These are phyloP conservation scores for Verticillium albo-atrum DNA, from an alignment of 2,329 filamentous ascomycete genomes.

Conservation along the genomic window DNA sequence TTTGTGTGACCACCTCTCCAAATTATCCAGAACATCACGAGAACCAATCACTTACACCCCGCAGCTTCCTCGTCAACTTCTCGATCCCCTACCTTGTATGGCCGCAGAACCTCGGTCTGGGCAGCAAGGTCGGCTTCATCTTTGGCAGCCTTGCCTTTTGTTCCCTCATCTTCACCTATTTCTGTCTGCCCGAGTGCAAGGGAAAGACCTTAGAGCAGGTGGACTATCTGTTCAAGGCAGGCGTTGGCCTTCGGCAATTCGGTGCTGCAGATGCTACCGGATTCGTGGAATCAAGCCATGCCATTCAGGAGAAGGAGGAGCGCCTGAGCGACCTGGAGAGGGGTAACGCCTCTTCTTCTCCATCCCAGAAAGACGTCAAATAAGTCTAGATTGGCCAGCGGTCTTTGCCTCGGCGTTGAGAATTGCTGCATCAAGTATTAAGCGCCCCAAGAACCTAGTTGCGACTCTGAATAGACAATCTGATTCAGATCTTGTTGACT, in stretches of 20 bases:
- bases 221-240: constrained; percentile 16
- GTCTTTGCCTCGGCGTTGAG: no score
- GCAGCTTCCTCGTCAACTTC: constrained; percentile 27
- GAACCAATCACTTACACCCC: constrained; percentile 2
- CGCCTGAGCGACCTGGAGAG: background rate
- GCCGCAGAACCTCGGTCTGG: constrained; percentile 25
- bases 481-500: no score
- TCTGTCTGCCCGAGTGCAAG: constrained; percentile 16
- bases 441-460: no score
- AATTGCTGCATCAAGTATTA: no score
- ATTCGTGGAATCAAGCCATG: background rate
- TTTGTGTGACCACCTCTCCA: background rate
- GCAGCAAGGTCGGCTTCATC: constrained; percentile 15
- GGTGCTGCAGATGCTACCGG: background rate
- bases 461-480: no score
- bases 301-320: background rate
- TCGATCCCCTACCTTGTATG: constrained; percentile 32
- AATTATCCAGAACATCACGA: no score
- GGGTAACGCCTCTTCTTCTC: background rate
- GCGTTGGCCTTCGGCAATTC: constrained; percentile 13
- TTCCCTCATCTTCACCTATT: constrained; percentile 11
- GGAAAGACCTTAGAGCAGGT: constrained; percentile 16
- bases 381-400: background rate
- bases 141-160: constrained; percentile 12
- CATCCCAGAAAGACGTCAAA: background rate